These are phyloP conservation scores for Boletellus deceptivus DNA, from an alignment of 1,284 basidiomycete genomes.

Conservation along the genomic window DNA sequence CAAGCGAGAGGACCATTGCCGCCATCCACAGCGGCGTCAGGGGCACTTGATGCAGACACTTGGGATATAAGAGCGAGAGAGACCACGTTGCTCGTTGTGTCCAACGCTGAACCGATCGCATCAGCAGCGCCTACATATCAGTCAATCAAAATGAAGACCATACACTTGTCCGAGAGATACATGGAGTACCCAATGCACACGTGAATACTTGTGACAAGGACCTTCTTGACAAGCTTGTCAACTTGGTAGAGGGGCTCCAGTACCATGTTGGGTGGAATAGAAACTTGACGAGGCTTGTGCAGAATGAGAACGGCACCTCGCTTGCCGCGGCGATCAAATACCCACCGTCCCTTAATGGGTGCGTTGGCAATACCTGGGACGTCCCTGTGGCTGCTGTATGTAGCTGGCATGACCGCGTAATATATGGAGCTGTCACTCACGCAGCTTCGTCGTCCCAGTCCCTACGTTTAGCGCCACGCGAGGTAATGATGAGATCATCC, in stretches of 20 bases:
- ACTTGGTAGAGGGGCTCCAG: conserved; percentile 14
- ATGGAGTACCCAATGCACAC: conserved; percentile 18
- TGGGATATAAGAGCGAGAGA: conserved; percentile 11
- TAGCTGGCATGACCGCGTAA: too few species aligned
- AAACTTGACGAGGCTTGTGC: conserved; percentile 13
- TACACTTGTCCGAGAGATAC: conserved; percentile 23
- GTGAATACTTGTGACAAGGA: conserved; percentile 17
- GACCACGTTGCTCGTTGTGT: conserved; percentile 4
- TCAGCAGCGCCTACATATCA: not conserved
- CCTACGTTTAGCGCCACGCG: conserved; percentile 8
- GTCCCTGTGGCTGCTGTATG: not conserved
- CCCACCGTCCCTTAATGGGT: conserved; percentile 17
- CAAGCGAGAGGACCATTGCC: conserved; percentile 3
- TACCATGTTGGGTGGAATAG: conserved; percentile 7
- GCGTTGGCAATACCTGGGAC: not conserved
- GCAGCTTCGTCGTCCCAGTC: conserved; percentile 8
- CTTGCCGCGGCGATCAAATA: conserved; percentile 7
- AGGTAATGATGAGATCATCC: conserved; percentile 21
- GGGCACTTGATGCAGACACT: not conserved
- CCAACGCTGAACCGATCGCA: conserved; percentile 9
- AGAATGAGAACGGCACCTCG: conserved; percentile 19
- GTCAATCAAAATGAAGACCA: not conserved
- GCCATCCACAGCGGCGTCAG: not conserved
- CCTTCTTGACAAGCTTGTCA: conserved; percentile 11
- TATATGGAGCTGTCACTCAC: not conserved